These are phyloP conservation scores for Macrolepiota dolichaula DNA, from an alignment of 768 basidiomycete species.

Conservation along the genomic window DNA sequence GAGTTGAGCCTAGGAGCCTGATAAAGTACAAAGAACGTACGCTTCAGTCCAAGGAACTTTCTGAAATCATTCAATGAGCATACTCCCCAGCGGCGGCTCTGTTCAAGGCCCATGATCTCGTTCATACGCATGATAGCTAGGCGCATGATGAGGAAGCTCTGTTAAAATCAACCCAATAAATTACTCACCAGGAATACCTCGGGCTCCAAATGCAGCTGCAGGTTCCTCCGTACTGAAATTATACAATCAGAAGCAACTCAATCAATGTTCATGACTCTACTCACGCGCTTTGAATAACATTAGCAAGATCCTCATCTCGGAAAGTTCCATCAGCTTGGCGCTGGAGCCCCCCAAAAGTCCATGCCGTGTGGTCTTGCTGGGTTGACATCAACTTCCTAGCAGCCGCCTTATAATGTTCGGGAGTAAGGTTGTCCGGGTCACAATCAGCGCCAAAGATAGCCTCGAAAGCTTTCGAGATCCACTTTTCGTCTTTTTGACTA, in stretches of 20 bases:
- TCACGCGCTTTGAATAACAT: constrained; percentile 63
- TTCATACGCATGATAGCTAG: constrained; percentile 64
- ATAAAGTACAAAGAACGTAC: constrained; percentile 33
- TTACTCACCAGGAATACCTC: constrained; percentile 58
- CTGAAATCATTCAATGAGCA: constrained; percentile 86
- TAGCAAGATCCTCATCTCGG: constrained; percentile 69
- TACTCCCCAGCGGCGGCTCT: constrained; percentile 74
- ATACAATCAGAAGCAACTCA: background rate
- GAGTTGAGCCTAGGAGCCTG: background rate
- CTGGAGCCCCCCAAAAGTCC: constrained; percentile 62
- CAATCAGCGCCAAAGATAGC: constrained; percentile 52
- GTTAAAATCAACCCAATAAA: background rate
- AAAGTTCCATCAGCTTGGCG: constrained; percentile 62
- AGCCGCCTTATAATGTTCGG: constrained; percentile 48
- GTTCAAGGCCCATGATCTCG: constrained; percentile 83
- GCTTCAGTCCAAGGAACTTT: constrained; percentile 74
- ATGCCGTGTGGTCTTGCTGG: constrained; percentile 50
- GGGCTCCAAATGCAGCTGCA: constrained; percentile 72
- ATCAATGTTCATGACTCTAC: constrained; percentile 20
- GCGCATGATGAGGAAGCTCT: background rate
- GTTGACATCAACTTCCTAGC: constrained; percentile 32
- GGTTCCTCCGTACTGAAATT: constrained; percentile 59
- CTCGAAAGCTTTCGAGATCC: constrained; percentile 50
- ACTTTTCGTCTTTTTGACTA: constrained; percentile 65
- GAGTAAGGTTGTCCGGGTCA: constrained; percentile 38